phyloP scores from a whole-genome alignment of 2,329 filamentous ascomycete species.

The Trichoderma atrobrunneum region DNA sequence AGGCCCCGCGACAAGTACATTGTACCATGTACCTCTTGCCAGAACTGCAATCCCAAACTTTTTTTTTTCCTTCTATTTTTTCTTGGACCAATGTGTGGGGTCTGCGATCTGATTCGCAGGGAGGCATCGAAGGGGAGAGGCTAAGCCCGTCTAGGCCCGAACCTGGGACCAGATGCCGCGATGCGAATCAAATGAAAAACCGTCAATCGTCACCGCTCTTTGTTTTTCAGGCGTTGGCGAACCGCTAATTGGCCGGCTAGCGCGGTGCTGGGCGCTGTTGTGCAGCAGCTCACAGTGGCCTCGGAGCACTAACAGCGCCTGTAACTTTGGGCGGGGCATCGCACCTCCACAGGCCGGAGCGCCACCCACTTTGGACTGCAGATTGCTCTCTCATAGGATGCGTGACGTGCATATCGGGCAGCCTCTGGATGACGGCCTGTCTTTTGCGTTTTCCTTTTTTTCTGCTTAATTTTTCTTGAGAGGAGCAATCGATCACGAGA shows the following conservation, averaged over 20 bases:
- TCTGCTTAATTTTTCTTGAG: background rate
- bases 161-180: background rate
- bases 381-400: conserved; percentile 3
- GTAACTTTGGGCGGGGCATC: conserved; percentile 7
- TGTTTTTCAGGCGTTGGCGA: background rate
- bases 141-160: conserved; percentile 11
- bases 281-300: conserved; percentile 8
- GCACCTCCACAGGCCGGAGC: background rate
- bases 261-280: background rate
- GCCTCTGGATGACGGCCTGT: background rate
- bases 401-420: conserved; percentile 8
- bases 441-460: background rate
- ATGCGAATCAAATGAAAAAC: background rate
- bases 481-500: conserved; percentile 10
- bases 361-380: conserved; percentile 16
- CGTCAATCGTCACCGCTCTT: conserved; percentile 20
- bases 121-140: conserved; percentile 1
- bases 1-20: conserved; percentile 18
- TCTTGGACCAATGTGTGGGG: conserved; percentile 22
- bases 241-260: background rate
- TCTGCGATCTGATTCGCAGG: conserved; percentile 24
- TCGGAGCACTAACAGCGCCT: background rate
- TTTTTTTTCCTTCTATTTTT: conserved; percentile 4
- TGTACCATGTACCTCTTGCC: conserved; percentile 19
- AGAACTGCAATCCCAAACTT: background rate